phyloP scores from a whole-genome alignment of 441 rosid genomes.

The Mallotus japonicus region DNA sequence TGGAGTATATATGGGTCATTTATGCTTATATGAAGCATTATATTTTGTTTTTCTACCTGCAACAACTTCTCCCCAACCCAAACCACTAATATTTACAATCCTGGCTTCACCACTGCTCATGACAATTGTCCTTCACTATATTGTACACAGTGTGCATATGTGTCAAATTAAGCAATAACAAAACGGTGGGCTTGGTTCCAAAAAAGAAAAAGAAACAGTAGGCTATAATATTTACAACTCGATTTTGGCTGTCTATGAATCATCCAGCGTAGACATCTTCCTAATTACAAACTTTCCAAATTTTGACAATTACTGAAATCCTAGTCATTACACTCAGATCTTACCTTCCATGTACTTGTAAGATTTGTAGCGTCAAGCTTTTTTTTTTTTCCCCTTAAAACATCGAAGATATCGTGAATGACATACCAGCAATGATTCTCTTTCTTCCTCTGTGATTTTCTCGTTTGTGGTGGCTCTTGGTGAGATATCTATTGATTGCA shows the following conservation, averaged over 20 bases:
- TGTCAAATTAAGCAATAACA: background rate
- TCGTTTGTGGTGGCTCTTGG: background rate
- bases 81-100: too few relatives aligned
- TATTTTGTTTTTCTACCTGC: too few relatives aligned
- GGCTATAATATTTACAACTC: background rate
- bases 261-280: background rate
- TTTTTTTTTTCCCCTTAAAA: background rate
- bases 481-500: background rate
- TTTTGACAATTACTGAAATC: constrained; percentile 11
- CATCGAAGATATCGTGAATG: constrained; percentile 2
- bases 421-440: background rate
- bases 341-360: background rate
- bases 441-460: background rate
- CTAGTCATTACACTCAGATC: constrained; percentile 6
- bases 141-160: background rate
- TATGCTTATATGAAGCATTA: too few relatives aligned
- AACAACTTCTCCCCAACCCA: too few relatives aligned
- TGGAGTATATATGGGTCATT: too few relatives aligned
- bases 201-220: background rate
- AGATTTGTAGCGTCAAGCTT: constrained; percentile 1
- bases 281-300: constrained; percentile 16
- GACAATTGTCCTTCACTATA: background rate
- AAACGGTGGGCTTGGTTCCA: too few relatives aligned
- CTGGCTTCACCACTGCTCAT: background rate
- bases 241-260: constrained; percentile 14